Evolutionary conservation across 2,329 filamentous ascomycete genomes (phyloP), one percentile per base, ranked within the genome.

Genomic region (Thielaviopsis punctulata): DNA sequence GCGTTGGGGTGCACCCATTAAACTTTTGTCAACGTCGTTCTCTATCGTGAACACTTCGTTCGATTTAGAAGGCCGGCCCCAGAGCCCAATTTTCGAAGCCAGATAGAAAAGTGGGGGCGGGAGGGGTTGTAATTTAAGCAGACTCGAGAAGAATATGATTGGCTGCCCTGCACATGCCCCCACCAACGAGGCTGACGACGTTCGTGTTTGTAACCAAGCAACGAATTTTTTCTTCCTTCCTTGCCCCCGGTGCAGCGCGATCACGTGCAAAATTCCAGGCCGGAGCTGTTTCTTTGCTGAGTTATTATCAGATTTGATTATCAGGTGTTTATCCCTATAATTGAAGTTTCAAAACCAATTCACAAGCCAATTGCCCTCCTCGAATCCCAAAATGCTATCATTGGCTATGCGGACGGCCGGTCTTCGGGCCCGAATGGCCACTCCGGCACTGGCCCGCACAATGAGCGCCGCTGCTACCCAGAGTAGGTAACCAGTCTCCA

Each of bases 121-220:
- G 15, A 25, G 7, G 36, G 36, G 36, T 41, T 41, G 36, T 19
- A n/a, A 41, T 41, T 41, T 41, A 41, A n/a, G 9, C n/a, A 24
- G 21, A 9, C 5, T 13, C 2, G 12, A 24, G 22, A 5, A 13
- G 2, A 19, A 3, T 12, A 13, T 55, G 24, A 55, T 55, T 55
- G 53, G 53, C 41, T 52, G 49, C 27, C 41, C 13, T 52, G n/a
- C 18, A 30, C 25, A n/a, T 49, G 44, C 36, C 36, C 36, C 36
- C 18, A n/a, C n/a, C 36, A 15, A 41, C 36, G 8, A 41, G 36
- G 36, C 36, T 41, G 36, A 41, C 4, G 19, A n/a, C 4, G 9
- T 19, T 15, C 8, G 36, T 10, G 25, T 41, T 41, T 41, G 36
- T n/a, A 36, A 23, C 33, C 33, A 41, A 19, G 4, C 36, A 15